phyloP scores from a whole-genome alignment of 352 stramenopile species.

The Phytopythium boreale region DNA sequence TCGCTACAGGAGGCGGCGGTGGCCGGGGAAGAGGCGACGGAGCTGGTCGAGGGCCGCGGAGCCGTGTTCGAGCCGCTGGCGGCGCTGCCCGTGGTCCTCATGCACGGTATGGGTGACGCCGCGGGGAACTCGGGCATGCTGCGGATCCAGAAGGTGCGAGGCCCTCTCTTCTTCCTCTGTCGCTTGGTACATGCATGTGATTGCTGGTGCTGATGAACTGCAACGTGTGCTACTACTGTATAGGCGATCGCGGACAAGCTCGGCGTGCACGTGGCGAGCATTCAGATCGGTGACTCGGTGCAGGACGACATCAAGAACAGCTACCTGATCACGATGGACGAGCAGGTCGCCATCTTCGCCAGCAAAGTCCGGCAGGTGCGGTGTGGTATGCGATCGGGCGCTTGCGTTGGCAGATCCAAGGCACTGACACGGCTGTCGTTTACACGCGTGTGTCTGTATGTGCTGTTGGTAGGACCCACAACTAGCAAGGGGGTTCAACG shows the following conservation, averaged over 20 bases:
- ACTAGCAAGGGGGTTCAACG: slow-evolving; percentile 91
- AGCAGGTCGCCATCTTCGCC: slow-evolving; percentile 89
- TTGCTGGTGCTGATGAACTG: neutral
- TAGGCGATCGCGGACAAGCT: slow-evolving; percentile 77
- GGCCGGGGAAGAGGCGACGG: too few relatives aligned
- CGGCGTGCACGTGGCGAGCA: slow-evolving; percentile 82
- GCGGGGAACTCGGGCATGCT: slow-evolving; percentile 90
- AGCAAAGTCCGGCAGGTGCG: slow-evolving; percentile 63
- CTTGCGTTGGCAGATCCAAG: neutral
- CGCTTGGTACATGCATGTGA: neutral
- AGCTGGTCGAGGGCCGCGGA: neutral
- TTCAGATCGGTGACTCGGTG: slow-evolving; percentile 85
- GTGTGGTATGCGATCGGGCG: neutral
- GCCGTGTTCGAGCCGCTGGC: slow-evolving; percentile 33
- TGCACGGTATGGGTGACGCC: slow-evolving; percentile 95
- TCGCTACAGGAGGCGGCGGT: neutral
- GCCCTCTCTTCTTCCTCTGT: neutral
- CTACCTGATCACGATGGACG: slow-evolving; percentile 93
- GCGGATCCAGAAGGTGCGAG: slow-evolving; percentile 64
- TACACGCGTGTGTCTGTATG: neutral
- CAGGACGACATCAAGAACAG: slow-evolving; percentile 90
- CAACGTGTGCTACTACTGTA: neutral
- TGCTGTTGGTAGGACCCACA: slow-evolving; percentile 53
- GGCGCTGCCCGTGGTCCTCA: slow-evolving; percentile 72
- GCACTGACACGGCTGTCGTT: neutral